Base-by-base conservation (phyloP, 805 yeast genomes). In the Kodamaea neixiangensis region DNA sequence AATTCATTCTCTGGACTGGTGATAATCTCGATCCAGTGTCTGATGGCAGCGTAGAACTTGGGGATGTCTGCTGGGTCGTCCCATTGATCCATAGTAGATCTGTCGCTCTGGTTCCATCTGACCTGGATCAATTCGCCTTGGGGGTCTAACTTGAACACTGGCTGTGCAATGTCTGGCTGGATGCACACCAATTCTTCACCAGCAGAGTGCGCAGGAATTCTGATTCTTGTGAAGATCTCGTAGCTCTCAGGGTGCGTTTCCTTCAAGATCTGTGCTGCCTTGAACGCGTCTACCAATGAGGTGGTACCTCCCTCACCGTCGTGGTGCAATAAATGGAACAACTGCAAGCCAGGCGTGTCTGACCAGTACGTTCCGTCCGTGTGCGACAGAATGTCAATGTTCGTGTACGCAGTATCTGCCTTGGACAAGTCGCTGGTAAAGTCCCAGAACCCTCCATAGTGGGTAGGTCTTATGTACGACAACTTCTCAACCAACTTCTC, bases 391-490 rank as follows among this genome's bases (percentile, higher is more conserved):
- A 85, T 80, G 54, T 81, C 86, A 49, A 84, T 72, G 58, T 83
- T 82, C 13, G 89, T 85, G 62, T 85, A 85, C 2, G 91, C 91
- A 3, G 88, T 83, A 60, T 85, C 91, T 51, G 81, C 79, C 68
- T 80, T 82, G 43, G 83, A 75, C 59, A 85, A 69, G 59, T 85
- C 87, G 3, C 87, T 76, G 9, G 90, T 85, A 65, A 86, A 85
- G 61, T 84, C 89, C 89, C 90, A 86, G 67, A 86, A 85, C 1
- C 87, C 89, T n/a, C 89, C 90, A 57, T 86, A 85, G 61, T 85
- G 91, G 1, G 91, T 85, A 20, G 83, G 83, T 39, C 87, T 71
- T 45, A 84, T 78, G 61, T 80, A 83, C 49, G 83, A 75, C 54
- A 85, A 76, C 56, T 79, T 67, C 55, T 82, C 81, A 49, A 83